Evolutionary conservation across 1,284 basidiomycete genomes (phyloP).

Genomic region (Ustilago tritici): DNA sequence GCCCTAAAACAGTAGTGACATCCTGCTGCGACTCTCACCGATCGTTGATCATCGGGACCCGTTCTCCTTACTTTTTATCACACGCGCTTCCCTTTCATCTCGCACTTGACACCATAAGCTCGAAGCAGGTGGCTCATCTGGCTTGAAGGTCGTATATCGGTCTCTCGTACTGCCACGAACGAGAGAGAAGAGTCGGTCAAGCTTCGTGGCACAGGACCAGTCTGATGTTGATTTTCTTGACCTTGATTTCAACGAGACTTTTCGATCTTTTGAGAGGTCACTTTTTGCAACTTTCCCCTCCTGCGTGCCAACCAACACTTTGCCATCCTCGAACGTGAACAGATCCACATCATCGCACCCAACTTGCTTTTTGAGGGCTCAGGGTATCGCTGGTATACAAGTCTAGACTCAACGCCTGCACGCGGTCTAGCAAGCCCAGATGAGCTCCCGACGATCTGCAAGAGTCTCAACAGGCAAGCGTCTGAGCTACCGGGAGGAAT

Average conservation of each 20-base stretch:
- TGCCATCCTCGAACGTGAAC: too few relatives aligned
- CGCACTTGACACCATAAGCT: neutral
- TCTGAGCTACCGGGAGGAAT: constrained; percentile 36
- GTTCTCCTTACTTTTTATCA: neutral
- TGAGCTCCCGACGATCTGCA: constrained; percentile 40
- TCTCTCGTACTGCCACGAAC: too few relatives aligned
- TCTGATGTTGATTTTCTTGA: neutral
- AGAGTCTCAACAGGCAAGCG: constrained; percentile 28
- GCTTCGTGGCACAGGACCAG: neutral
- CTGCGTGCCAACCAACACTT: too few relatives aligned
- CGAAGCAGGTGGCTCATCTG: neutral
- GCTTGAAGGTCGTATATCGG: neutral
- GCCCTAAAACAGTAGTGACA: too few relatives aligned
- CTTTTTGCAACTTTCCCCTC: neutral
- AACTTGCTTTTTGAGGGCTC: neutral
- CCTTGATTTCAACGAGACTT: constrained; percentile 1
- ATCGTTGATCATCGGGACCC: too few relatives aligned
- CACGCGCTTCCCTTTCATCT: neutral
- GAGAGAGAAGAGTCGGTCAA: too few relatives aligned
- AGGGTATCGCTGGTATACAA: neutral
- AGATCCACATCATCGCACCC: neutral
- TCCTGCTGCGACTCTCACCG: too few relatives aligned
- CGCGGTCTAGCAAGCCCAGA: neutral
- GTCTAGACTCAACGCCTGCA: neutral
- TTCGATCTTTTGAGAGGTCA: neutral